These are phyloP conservation scores for Gaeumannomyces tritici DNA, from an alignment of 2,329 filamentous ascomycete genomes.

Conservation along the genomic window DNA sequence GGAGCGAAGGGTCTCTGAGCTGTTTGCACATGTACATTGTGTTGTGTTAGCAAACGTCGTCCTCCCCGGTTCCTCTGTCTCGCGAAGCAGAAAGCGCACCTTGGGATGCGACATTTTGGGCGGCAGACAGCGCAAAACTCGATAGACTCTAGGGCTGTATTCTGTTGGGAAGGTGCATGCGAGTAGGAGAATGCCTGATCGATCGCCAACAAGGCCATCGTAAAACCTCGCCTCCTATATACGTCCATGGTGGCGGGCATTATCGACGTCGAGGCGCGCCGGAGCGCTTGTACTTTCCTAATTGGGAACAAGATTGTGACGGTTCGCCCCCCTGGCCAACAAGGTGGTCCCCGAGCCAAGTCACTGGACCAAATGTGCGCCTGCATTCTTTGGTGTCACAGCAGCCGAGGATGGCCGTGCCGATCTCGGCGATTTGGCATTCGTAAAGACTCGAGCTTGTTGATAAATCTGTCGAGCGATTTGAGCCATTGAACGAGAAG, in stretches of 20 bases:
- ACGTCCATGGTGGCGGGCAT: not conserved
- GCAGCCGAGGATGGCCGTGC: not conserved
- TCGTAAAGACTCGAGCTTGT: too few species aligned
- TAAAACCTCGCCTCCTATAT: not conserved
- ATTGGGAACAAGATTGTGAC: not conserved
- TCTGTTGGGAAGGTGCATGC: not conserved
- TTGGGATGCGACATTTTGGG: not conserved
- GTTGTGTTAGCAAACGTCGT: not conserved
- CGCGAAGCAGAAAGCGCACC: not conserved
- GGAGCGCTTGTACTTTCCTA: not conserved
- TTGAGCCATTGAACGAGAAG: too few species aligned
- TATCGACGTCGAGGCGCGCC: too few species aligned
- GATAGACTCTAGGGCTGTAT: not conserved
- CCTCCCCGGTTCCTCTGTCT: too few species aligned
- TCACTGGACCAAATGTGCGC: not conserved
- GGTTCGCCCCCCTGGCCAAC: not conserved
- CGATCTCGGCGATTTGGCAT: not conserved
- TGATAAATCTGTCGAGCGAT: too few species aligned
- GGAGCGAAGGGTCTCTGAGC: conserved; percentile 4
- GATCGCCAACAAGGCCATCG: not conserved
- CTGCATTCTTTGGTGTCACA: not conserved
- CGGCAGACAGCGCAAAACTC: not conserved
- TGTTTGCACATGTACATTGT: not conserved
- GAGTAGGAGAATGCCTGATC: not conserved
- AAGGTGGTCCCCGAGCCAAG: not conserved